These are phyloP conservation scores for Malassezia vespertilionis DNA, from an alignment of 1,284 basidiomycete genomes.

Conservation along the genomic window DNA sequence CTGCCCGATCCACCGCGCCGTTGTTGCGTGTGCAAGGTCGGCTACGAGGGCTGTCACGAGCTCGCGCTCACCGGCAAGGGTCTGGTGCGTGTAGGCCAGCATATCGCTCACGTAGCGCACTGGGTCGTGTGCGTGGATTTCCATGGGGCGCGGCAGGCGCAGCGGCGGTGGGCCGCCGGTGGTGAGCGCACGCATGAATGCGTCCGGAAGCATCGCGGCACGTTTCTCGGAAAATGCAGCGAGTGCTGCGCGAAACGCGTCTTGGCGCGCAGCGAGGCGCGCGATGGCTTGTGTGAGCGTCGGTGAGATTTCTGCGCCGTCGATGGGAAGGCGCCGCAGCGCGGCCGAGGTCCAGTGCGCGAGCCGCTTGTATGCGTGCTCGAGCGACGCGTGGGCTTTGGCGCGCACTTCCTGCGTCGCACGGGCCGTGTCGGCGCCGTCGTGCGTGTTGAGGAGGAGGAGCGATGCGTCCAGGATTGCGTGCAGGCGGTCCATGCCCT, in stretches of 20 bases:
- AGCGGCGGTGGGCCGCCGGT: slow-evolving; percentile 64
- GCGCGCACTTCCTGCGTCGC: slow-evolving; percentile 1
- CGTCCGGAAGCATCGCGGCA: slow-evolving; percentile 63
- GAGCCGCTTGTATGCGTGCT: slow-evolving; percentile 79
- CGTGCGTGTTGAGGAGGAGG: slow-evolving; percentile 59
- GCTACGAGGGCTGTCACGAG: slow-evolving; percentile 32
- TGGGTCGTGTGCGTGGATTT: slow-evolving; percentile 92
- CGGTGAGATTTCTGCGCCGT: slow-evolving; percentile 60
- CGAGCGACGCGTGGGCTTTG: slow-evolving; percentile 63
- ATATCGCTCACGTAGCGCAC: slow-evolving; percentile 93
- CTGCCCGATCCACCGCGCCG: slow-evolving; percentile 10
- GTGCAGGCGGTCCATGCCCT: slow-evolving; percentile 74
- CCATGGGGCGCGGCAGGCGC: slow-evolving; percentile 81
- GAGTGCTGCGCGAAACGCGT: slow-evolving; percentile 49
- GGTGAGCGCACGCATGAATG: slow-evolving; percentile 77
- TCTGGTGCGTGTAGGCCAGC: slow-evolving; percentile 96
- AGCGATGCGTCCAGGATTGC: slow-evolving; percentile 71
- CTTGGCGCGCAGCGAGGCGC: slow-evolving; percentile 60
- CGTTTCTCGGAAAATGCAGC: slow-evolving; percentile 67
- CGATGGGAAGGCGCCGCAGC: slow-evolving; percentile 56
- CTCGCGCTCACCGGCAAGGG: slow-evolving; percentile 85
- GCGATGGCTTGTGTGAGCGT: slow-evolving; percentile 64
- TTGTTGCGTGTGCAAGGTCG: slow-evolving; percentile 11
- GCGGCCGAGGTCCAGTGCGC: slow-evolving; percentile 74
- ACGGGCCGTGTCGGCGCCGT: background rate